Percentiles rank a stretch among this genome's conserved stretches.
These are phyloP conservation scores for Arachis hypogaea DNA, from an alignment of 306 rosid species.

Conservation along the genomic window DNA sequence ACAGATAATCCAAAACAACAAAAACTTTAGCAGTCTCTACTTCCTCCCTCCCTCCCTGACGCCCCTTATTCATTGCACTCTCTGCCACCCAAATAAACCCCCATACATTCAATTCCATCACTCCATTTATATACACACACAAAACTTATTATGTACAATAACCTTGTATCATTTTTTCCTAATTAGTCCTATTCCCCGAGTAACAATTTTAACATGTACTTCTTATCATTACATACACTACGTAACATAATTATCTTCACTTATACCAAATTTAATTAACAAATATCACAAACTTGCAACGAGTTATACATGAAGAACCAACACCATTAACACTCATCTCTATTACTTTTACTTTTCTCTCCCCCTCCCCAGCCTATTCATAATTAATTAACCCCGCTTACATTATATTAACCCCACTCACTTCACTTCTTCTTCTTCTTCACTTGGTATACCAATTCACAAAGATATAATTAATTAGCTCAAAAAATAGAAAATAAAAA, in stretches of 20 bases:
- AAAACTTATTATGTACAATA: neutral
- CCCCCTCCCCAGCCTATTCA: constrained; percentile 18
- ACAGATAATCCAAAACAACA: constrained; percentile 58
- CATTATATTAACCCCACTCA: constrained; percentile 47
- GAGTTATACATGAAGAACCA: constrained; percentile 41
- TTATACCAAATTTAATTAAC: constrained; percentile 57
- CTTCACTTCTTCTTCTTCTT: neutral
- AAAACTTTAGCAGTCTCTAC: constrained; percentile 35
- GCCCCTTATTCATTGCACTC: constrained; percentile 42
- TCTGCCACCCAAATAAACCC: constrained; percentile 16
- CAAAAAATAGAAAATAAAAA: constrained; percentile 8
- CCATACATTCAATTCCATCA: neutral
- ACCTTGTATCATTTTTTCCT: neutral
- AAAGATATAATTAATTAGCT: constrained; percentile 39
- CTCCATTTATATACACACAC: neutral
- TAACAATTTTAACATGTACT: no score
- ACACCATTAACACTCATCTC: no score
- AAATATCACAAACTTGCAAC: constrained; percentile 45
- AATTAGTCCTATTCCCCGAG: neutral
- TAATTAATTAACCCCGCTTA: constrained; percentile 39
- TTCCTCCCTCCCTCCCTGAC: constrained; percentile 13
- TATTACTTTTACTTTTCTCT: neutral
- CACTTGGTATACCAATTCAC: constrained; percentile 54
- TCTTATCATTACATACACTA: no score
- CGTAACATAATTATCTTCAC: constrained; percentile 19